A percentile compares a stretch with the other conserved stretches of the same genome.
phyloP scores from a whole-genome alignment of 73 alveolate genomes.

The Paramecium bursaria region DNA sequence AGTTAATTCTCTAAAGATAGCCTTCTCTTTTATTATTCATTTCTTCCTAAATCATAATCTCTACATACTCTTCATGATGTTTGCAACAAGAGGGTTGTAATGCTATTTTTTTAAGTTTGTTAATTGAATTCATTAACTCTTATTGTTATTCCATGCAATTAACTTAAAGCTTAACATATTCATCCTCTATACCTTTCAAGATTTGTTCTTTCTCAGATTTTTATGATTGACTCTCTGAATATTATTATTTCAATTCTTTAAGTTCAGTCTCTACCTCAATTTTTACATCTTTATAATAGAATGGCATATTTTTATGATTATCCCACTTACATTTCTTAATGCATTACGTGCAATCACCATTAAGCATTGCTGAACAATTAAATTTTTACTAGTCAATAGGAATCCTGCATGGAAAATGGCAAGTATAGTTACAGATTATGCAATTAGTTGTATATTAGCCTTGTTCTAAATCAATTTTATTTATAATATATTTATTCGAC shows the following conservation, averaged over 20 bases:
- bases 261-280: neutral
- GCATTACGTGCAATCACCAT: conserved; percentile 56
- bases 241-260: conserved; percentile 45
- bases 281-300: neutral
- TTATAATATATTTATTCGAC: too few relatives aligned
- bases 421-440: conserved; percentile 47
- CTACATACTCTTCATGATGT: neutral
- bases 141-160: neutral
- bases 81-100: neutral
- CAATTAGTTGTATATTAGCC: conserved; percentile 52
- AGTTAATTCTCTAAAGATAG: neutral
- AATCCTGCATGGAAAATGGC: conserved; percentile 59
- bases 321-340: conserved; percentile 58
- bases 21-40: neutral
- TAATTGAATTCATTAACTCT: neutral
- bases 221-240: neutral
- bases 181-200: neutral
- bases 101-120: neutral
- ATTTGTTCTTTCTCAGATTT: conserved; percentile 38
- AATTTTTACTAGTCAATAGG: conserved; percentile 6
- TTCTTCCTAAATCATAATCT: conserved; percentile 14
- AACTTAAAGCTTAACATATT: neutral
- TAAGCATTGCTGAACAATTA: conserved; percentile 57
- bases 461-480: too few relatives aligned
- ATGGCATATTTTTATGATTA: conserved; percentile 41